phyloP scores from a whole-genome alignment of 306 rosid genomes.

The Glycine latifolia region DNA sequence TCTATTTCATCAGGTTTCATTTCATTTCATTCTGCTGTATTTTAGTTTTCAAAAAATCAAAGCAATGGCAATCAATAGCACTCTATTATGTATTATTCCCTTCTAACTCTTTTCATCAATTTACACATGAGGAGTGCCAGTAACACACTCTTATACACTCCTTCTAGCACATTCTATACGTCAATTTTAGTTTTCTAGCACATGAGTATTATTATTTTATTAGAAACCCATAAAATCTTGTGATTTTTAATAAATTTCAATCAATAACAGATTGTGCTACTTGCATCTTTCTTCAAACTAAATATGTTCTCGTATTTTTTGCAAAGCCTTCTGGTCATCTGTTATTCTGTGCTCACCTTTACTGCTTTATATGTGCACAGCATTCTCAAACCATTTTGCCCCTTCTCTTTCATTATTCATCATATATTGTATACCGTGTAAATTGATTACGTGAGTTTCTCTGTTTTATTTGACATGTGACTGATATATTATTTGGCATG shows the following conservation, averaged over 20 bases:
- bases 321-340: constrained; percentile 20
- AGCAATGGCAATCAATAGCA: background rate
- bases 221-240: no score
- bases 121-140: background rate
- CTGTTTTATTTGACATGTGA: constrained; percentile 7
- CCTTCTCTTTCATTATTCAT: background rate
- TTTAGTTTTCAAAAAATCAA: background rate
- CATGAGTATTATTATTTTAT: no score
- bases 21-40: background rate
- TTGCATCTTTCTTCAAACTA: background rate
- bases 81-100: background rate
- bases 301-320: background rate
- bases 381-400: background rate
- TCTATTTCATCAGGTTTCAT: background rate
- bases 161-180: no score
- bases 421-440: constrained; percentile 6
- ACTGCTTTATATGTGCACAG: background rate
- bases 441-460: background rate
- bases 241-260: background rate
- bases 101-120: background rate
- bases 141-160: no score
- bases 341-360: background rate
- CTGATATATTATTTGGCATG: constrained; percentile 1
- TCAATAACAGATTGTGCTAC: background rate
- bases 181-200: no score